These are phyloP conservation scores for Rhizopus stolonifer DNA, from an alignment of 371 early-diverging fungal genomes.

Conservation along the genomic window DNA sequence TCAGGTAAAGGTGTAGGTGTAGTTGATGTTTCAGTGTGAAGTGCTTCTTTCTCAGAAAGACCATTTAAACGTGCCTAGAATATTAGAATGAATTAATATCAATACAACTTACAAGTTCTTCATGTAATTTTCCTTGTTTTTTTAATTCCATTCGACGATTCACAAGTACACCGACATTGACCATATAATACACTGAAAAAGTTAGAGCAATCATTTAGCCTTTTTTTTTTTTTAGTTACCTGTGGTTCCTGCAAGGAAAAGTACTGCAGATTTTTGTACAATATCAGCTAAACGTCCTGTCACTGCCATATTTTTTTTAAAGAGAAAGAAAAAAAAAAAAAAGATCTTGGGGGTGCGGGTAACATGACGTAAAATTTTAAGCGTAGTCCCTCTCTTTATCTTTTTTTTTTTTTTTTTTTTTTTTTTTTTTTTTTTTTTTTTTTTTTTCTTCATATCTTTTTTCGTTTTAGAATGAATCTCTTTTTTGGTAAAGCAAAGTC, in stretches of 20 bases:
- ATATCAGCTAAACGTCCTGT: conserved; percentile 45
- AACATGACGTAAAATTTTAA: conserved; percentile 7
- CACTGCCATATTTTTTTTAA: conserved; percentile 29
- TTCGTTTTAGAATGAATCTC: conserved; percentile 64
- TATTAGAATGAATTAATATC: neutral
- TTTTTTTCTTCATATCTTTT: neutral
- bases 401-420: no score
- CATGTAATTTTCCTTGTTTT: conserved; percentile 48
- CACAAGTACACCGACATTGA: conserved; percentile 75
- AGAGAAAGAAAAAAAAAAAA: conserved; percentile 15
- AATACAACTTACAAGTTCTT: conserved; percentile 42
- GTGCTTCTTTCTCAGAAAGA: conserved; percentile 14
- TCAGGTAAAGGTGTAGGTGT: conserved; percentile 45
- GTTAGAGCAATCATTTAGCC: neutral
- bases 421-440: conserved; percentile 2
- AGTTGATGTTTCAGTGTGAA: conserved; percentile 45
- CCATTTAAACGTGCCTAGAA: conserved; percentile 32
- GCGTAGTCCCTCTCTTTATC: neutral
- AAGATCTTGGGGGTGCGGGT: neutral
- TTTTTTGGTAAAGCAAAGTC: conserved; percentile 81
- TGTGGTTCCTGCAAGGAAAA: conserved; percentile 48
- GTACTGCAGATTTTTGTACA: conserved; percentile 50
- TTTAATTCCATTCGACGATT: conserved; percentile 48
- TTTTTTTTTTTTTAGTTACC: conserved; percentile 15
- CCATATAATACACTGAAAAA: conserved; percentile 72